Base-by-base conservation (phyloP, 257 asterid species). In the Przewalskia tangutica region DNA sequence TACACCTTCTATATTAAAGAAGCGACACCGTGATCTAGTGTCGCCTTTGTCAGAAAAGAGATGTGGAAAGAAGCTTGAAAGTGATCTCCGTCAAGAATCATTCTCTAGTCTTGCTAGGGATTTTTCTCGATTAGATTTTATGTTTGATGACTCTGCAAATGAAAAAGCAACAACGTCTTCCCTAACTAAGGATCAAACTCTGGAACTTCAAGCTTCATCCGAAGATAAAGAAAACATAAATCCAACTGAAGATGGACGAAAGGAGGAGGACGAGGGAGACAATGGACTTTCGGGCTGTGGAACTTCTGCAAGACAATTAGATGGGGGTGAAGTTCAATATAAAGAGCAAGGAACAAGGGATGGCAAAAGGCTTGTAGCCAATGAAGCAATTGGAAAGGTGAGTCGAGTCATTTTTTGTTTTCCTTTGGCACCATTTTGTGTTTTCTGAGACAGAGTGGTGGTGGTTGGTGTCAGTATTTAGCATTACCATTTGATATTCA, bases 41-140 rank as follows among this genome's bases (percentile, higher is more conserved):
- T 94, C 99, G 75, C 97, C 99, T 68, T 82, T 93, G 88, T 91
- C 98, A 6, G 97, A 93, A 85, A 90, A 86, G 90, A 92, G 98
- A 87, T 86, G 85, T 32, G 93, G 89, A 81, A 95, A 94, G 90
- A 95, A 88, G 88, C 88, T 88, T 58, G 97, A 85, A 80, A 84
- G 87, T 79, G 84, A 79, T 86, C 77, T 80, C 63, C 86, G 84
- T 81, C 92, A 81, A 77, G 91, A 90, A 75, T 50, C 89, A 6
- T 84, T 88, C 83, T 90, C 91, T 42, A 84, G 84, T 83, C 82
- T 85, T 87, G 81, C 87, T 36, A 90, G 70, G 84, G 93, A 91
- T 68, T 86, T 90, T 81, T 91, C 92, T 70, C 81, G 87, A 89
- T 84, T 95, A 44, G 98, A 92, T 60, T 89, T 84, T 82, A 88